Conservation (phyloP, 2,329 filamentous ascomycete species). For the Phialemonium atrogriseum region DNA sequence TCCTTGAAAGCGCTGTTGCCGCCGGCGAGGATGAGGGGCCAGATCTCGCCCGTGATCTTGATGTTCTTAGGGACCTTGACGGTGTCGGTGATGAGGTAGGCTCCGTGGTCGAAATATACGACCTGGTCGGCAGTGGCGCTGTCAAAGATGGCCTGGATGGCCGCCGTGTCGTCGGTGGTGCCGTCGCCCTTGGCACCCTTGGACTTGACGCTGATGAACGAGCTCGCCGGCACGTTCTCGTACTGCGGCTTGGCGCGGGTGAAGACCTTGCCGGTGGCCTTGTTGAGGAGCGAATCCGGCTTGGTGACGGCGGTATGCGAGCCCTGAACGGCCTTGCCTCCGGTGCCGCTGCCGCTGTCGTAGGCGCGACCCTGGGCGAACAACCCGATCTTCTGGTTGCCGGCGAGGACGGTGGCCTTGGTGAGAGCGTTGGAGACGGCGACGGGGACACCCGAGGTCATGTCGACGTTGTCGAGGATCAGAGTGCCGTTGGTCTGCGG, state of each 20-base stretch:
- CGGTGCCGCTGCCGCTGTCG: conserved; percentile 34
- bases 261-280: conserved; percentile 58
- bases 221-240: conserved; percentile 52
- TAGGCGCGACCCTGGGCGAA: conserved; percentile 80
- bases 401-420: conserved; percentile 53
- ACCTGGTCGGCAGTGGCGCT: conserved; percentile 54
- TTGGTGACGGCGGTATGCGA: conserved; percentile 48
- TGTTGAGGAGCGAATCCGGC: conserved; percentile 57
- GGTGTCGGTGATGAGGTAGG: conserved; percentile 63
- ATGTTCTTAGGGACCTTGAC: conserved; percentile 68
- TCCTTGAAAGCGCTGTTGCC: conserved; percentile 65
- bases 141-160: conserved; percentile 72
- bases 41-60: conserved; percentile 85
- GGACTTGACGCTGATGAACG: conserved; percentile 76
- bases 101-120: conserved; percentile 68
- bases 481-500: conserved; percentile 70
- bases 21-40: conserved; percentile 80
- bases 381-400: conserved; percentile 58
- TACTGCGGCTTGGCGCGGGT: conserved; percentile 89
- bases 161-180: conserved; percentile 74
- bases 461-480: conserved; percentile 84
- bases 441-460: conserved; percentile 54
- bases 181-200: conserved; percentile 85
- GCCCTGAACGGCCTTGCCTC: conserved; percentile 50
- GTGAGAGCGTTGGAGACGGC: conserved; percentile 56